A percentile compares a stretch with the other conserved stretches of the same genome.
Conservation (phyloP, 2,329 filamentous ascomycete species). For the Fusarium chlamydosporum region DNA sequence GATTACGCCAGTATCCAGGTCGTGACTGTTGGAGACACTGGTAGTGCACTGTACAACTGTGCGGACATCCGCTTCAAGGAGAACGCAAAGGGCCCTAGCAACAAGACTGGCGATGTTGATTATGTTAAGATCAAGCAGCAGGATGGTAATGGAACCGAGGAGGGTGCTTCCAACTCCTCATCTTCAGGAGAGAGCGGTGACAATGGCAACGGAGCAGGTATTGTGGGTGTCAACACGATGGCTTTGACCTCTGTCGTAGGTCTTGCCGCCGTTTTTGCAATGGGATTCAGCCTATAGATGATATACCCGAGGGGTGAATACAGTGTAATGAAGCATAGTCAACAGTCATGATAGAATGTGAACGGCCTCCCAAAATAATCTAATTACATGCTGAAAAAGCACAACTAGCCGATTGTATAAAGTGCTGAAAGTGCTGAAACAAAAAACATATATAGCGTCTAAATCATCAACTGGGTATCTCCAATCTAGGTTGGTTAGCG, state of each 20-base stretch:
- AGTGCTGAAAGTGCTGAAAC: slow-evolving; percentile 7
- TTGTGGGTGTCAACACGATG: slow-evolving; percentile 44
- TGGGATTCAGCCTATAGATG: slow-evolving; percentile 55
- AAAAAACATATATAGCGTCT: slow-evolving; percentile 15
- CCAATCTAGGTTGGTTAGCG: slow-evolving; percentile 44
- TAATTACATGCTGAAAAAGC: slow-evolving; percentile 35
- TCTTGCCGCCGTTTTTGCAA: slow-evolving; percentile 57
- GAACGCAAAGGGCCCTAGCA: slow-evolving; percentile 61
- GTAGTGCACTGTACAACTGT: slow-evolving; percentile 79
- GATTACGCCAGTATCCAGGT: slow-evolving; percentile 77
- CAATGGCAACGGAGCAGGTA: slow-evolving; percentile 46
- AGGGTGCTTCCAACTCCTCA: slow-evolving; percentile 39
- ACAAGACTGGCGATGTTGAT: slow-evolving; percentile 60
- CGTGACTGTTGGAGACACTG: slow-evolving; percentile 71
- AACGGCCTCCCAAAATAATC: slow-evolving; percentile 24
- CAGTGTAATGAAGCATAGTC: slow-evolving; percentile 18
- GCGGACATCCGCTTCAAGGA: slow-evolving; percentile 78
- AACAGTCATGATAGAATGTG: slow-evolving; percentile 19
- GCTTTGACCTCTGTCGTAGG: slow-evolving; percentile 56
- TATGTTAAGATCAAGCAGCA: slow-evolving; percentile 55
- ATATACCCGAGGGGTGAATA: slow-evolving; percentile 5
- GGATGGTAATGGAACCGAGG: slow-evolving; percentile 39
- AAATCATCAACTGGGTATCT: slow-evolving; percentile 41
- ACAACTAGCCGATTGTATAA: neutral
- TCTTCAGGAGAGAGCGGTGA: slow-evolving; percentile 27